Evolutionary conservation across 441 rosid species (phyloP).

Genomic region (Jatropha podagrica): DNA sequence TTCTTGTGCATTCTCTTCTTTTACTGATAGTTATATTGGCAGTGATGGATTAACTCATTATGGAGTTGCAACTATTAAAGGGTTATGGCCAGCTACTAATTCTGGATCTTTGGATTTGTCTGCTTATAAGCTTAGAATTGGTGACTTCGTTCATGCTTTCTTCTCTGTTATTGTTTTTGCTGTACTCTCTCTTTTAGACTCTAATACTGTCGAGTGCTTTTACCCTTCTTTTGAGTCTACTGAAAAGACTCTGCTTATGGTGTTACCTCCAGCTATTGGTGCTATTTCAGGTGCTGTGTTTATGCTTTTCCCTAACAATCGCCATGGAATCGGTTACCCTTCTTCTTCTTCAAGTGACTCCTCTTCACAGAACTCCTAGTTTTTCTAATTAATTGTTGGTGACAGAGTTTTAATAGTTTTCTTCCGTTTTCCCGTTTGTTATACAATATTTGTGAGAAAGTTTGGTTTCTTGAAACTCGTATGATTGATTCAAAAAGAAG

Average conservation of each 20-base stretch:
- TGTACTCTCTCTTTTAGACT: conserved; percentile 56
- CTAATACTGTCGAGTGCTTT: conserved; percentile 59
- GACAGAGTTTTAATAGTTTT: background rate
- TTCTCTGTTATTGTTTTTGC: conserved; percentile 56
- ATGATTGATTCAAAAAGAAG: background rate
- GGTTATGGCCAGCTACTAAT: conserved; percentile 60
- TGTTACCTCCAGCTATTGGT: conserved; percentile 74
- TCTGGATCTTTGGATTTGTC: conserved; percentile 49
- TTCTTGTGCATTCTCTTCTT: conserved; percentile 63
- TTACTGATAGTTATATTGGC: conserved; percentile 73
- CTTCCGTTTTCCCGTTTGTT: background rate
- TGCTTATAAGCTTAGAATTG: conserved; percentile 44
- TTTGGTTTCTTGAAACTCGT: background rate
- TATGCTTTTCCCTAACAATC: conserved; percentile 63
- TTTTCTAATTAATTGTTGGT: background rate
- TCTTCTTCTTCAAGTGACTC: conserved; percentile 23
- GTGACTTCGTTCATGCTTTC: conserved; percentile 73
- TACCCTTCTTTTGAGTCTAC: conserved; percentile 57
- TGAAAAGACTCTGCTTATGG: conserved; percentile 56
- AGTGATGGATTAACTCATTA: conserved; percentile 53
- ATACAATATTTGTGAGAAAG: background rate
- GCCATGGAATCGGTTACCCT: conserved; percentile 90
- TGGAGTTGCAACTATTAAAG: conserved; percentile 57
- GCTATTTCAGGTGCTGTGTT: conserved; percentile 51
- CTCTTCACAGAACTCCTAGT: conserved; percentile 13